phyloP scores from a whole-genome alignment of 805 yeast genomes.

The Yamadazyma phyllophila region DNA sequence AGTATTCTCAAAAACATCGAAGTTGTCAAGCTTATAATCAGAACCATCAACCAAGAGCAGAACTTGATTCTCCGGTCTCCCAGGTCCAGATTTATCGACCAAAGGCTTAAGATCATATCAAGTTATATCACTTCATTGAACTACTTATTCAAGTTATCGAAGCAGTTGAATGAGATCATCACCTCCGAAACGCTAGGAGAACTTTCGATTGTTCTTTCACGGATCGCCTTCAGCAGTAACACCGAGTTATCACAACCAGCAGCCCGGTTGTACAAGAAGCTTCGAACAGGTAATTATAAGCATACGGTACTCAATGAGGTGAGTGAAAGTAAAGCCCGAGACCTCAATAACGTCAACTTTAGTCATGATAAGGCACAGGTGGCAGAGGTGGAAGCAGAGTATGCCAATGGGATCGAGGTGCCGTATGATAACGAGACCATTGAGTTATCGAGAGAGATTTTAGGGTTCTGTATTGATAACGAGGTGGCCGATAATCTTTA shows the following conservation, averaged over 20 bases:
- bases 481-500: conserved; percentile 79
- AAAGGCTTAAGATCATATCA: conserved; percentile 41
- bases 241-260: conserved; percentile 37
- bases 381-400: conserved; percentile 40
- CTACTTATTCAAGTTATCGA: conserved; percentile 35
- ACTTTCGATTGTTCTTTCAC: conserved; percentile 48
- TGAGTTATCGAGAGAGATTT: conserved; percentile 66
- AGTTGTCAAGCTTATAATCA: conserved; percentile 38
- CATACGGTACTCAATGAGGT: conserved; percentile 42
- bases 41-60: conserved; percentile 50
- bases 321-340: conserved; percentile 43
- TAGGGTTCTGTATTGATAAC: conserved; percentile 65
- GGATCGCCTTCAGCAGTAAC: conserved; percentile 51
- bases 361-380: conserved; percentile 14
- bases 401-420: conserved; percentile 60
- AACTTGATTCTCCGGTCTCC: conserved; percentile 44
- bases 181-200: conserved; percentile 44
- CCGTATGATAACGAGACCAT: conserved; percentile 61
- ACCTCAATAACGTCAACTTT: conserved; percentile 28
- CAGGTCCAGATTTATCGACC: conserved; percentile 35
- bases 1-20: conserved; percentile 34
- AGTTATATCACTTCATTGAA: conserved; percentile 38
- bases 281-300: conserved; percentile 30
- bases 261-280: conserved; percentile 30
- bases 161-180: conserved; percentile 30